These are phyloP conservation scores for Bjerkandera adusta DNA, from an alignment of 1,284 basidiomycete genomes.

Conservation along the genomic window DNA sequence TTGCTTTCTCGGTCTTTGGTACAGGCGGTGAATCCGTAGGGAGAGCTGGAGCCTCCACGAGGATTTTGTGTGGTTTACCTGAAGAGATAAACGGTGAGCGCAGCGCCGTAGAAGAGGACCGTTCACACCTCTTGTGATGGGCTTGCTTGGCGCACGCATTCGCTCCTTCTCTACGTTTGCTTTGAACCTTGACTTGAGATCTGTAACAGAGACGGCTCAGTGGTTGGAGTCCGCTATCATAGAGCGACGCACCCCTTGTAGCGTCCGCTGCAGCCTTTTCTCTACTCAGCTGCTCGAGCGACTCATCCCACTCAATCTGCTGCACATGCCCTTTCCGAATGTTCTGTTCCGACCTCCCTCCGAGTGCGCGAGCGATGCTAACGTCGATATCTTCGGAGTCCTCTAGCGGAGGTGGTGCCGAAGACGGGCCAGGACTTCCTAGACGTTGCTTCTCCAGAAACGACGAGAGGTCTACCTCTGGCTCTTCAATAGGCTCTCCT, in stretches of 20 bases:
- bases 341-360: slow-evolving; percentile 20
- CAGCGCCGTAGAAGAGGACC: slow-evolving; percentile 33
- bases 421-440: slow-evolving; percentile 27
- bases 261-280: slow-evolving; percentile 75
- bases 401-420: slow-evolving; percentile 21
- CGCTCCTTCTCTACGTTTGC: slow-evolving; percentile 47
- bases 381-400: slow-evolving; percentile 66
- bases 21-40: slow-evolving; percentile 33
- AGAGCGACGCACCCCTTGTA: slow-evolving; percentile 50
- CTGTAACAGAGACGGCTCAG: slow-evolving; percentile 33
- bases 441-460: slow-evolving; percentile 64
- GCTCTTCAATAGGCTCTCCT: slow-evolving; percentile 69
- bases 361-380: slow-evolving; percentile 47
- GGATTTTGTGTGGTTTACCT: slow-evolving; percentile 25
- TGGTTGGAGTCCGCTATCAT: no score
- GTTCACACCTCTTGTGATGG: slow-evolving; percentile 17
- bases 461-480: slow-evolving; percentile 67
- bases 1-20: slow-evolving; percentile 46
- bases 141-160: slow-evolving; percentile 16
- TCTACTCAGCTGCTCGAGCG: slow-evolving; percentile 58
- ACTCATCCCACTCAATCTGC: slow-evolving; percentile 63
- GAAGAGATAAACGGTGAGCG: slow-evolving; percentile 1
- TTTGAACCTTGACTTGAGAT: slow-evolving; percentile 65
- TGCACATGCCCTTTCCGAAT: slow-evolving; percentile 62
- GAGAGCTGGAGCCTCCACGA: slow-evolving; percentile 56